phyloP scores from a whole-genome alignment of 176 grass and related monocot genomes.

The Aechmea fasciata region DNA sequence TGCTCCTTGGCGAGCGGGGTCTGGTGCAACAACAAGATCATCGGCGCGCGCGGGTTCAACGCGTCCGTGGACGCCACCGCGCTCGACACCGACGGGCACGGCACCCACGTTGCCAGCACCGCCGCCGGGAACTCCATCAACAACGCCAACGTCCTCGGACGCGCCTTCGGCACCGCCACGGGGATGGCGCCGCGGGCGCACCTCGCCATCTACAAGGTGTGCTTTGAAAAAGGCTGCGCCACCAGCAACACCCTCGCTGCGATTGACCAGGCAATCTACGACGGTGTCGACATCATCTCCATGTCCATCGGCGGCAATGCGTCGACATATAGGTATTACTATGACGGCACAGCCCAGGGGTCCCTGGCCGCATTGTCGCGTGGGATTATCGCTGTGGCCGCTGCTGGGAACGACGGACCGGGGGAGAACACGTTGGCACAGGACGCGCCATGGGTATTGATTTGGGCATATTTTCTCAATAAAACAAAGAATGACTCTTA shows the following conservation, averaged over 20 bases:
- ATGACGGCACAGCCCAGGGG: neutral
- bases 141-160: conserved; percentile 31
- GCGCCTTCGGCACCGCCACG: conserved; percentile 19
- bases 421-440: neutral
- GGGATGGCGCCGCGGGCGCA: conserved; percentile 45
- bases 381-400: neutral
- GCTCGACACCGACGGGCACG: conserved; percentile 39
- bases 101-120: conserved; percentile 41
- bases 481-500: no score
- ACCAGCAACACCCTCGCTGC: conserved; percentile 36
- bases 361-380: neutral
- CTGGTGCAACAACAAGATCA: conserved; percentile 56
- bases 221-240: conserved; percentile 24
- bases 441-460: conserved; percentile 5
- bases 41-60: conserved; percentile 29
- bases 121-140: conserved; percentile 33
- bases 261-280: conserved; percentile 38
- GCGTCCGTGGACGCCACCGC: neutral
- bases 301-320: conserved; percentile 43
- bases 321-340: conserved; percentile 25
- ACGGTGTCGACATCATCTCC: conserved; percentile 53
- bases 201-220: conserved; percentile 59
- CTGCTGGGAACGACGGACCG: neutral
- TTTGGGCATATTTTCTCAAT: no score
- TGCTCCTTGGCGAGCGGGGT: conserved; percentile 18